Percentiles rank a stretch among this genome's conserved stretches.
phyloP scores from a whole-genome alignment of 176 grass and related monocot species.

The Oryza punctata region DNA sequence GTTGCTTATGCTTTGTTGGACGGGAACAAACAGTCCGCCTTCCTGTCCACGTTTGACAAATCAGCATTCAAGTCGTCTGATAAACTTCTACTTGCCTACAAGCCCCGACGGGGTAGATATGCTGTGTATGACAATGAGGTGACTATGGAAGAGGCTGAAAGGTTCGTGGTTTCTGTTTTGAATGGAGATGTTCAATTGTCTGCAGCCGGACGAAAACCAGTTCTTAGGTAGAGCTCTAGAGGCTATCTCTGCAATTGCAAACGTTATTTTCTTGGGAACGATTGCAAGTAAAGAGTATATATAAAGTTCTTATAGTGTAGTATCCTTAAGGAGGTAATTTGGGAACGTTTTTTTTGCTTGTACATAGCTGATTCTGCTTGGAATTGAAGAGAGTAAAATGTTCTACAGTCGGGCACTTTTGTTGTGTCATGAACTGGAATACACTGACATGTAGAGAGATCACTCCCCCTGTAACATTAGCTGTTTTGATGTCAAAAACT shows the following conservation, averaged over 20 bases:
- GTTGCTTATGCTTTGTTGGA: slow-evolving; percentile 69
- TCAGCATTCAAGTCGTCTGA: slow-evolving; percentile 55
- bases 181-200: slow-evolving; percentile 79
- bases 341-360: neutral
- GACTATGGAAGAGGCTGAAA: slow-evolving; percentile 76
- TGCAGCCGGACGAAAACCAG: slow-evolving; percentile 51
- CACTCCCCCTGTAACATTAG: neutral
- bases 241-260: neutral
- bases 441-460: neutral
- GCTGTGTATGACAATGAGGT: slow-evolving; percentile 46
- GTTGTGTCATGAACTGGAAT: neutral
- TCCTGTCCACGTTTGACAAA: slow-evolving; percentile 70
- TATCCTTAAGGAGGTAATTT: neutral
- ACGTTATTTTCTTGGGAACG: slow-evolving; percentile 14
- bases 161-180: slow-evolving; percentile 70
- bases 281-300: slow-evolving; percentile 26
- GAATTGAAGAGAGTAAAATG: slow-evolving; percentile 10
- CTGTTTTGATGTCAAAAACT: neutral
- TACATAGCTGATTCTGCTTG: slow-evolving; percentile 29
- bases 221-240: slow-evolving; percentile 45
- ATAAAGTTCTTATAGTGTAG: slow-evolving; percentile 10
- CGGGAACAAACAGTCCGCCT: slow-evolving; percentile 59
- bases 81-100: slow-evolving; percentile 78
- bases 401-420: neutral
- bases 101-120: slow-evolving; percentile 65